Percentiles rank a stretch among this genome's conserved stretches.
Conservation (phyloP, 2,329 filamentous ascomycete genomes). For the Hansfordia pulvinata region DNA sequence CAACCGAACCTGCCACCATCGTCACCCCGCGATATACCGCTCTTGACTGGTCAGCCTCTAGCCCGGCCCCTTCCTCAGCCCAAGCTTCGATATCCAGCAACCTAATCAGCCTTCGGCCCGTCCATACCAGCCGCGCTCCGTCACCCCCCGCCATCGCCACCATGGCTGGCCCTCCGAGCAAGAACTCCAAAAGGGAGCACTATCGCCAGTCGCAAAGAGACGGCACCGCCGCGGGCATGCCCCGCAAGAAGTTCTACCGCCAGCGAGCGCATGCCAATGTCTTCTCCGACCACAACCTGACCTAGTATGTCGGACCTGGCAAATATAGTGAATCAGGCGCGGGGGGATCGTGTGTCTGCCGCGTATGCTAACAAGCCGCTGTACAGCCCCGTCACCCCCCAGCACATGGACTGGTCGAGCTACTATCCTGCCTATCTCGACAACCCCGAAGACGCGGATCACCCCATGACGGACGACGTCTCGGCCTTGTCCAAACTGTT, state of each 20-base stretch:
- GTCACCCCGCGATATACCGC: too few species aligned
- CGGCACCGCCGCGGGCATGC: constrained; percentile 47
- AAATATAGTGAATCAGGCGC: too few species aligned
- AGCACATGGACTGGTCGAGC: constrained; percentile 80
- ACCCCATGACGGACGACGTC: constrained; percentile 7
- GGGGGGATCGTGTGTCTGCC: constrained; percentile 11
- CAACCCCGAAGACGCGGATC: constrained; percentile 17
- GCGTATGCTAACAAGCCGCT: constrained; percentile 7
- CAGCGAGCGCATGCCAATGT: constrained; percentile 96
- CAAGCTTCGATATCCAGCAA: too few species aligned
- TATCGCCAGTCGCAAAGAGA: constrained; percentile 44
- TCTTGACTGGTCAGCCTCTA: too few species aligned
- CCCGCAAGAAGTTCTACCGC: constrained; percentile 91
- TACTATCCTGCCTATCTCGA: constrained; percentile 65
- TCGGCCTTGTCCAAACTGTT: constrained; percentile 2
- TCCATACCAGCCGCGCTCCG: too few species aligned
- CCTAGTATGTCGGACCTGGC: constrained; percentile 72
- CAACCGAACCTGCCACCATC: too few species aligned
- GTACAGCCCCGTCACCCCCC: constrained; percentile 60
- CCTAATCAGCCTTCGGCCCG: too few species aligned
- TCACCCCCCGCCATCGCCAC: constrained; percentile 2
- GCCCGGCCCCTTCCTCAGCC: too few species aligned
- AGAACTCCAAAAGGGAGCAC: constrained; percentile 51
- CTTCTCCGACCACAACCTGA: constrained; percentile 84
- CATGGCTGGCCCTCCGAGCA: constrained; percentile 34